These are phyloP conservation scores for Dothistroma septosporum DNA, from an alignment of 2,329 filamentous ascomycete genomes.

Conservation along the genomic window DNA sequence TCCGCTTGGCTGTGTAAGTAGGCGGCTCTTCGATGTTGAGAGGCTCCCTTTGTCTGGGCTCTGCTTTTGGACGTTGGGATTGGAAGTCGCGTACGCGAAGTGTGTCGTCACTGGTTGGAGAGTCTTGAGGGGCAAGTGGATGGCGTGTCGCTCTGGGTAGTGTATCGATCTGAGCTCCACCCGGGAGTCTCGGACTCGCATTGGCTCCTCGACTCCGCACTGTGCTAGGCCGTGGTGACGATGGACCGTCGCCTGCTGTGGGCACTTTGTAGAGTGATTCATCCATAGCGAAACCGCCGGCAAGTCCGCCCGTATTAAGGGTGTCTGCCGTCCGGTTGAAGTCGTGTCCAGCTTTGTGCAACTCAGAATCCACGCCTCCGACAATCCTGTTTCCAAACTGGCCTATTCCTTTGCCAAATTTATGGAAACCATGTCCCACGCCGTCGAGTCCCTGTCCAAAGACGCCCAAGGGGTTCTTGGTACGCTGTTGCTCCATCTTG, in stretches of 20 bases:
- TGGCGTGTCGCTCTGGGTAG: slow-evolving; percentile 11
- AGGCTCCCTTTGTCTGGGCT: slow-evolving; percentile 20
- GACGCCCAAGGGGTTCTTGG: slow-evolving; percentile 19
- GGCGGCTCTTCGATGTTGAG: slow-evolving; percentile 33
- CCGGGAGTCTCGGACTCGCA: neutral
- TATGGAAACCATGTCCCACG: slow-evolving; percentile 23
- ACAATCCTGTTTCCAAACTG: slow-evolving; percentile 38
- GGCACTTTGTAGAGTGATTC: slow-evolving; percentile 22
- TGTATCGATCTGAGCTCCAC: slow-evolving; percentile 8
- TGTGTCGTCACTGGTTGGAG: slow-evolving; percentile 17
- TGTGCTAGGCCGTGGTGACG: slow-evolving; percentile 11
- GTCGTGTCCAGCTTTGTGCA: slow-evolving; percentile 22
- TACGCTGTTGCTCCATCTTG: slow-evolving; percentile 11
- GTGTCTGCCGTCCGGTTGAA: slow-evolving; percentile 17
- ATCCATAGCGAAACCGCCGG: slow-evolving; percentile 23
- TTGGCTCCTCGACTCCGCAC: neutral
- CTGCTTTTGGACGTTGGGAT: slow-evolving; percentile 22
- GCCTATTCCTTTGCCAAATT: slow-evolving; percentile 31
- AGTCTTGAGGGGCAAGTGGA: slow-evolving; percentile 13
- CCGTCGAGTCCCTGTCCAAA: slow-evolving; percentile 21
- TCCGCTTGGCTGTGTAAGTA: slow-evolving; percentile 13
- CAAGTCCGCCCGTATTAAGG: slow-evolving; percentile 18
- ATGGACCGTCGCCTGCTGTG: slow-evolving; percentile 6
- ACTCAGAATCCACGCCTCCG: slow-evolving; percentile 37
- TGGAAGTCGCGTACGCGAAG: slow-evolving; percentile 12